phyloP scores from a whole-genome alignment of 352 stramenopile species.

The Globisporangium echinulatum region DNA sequence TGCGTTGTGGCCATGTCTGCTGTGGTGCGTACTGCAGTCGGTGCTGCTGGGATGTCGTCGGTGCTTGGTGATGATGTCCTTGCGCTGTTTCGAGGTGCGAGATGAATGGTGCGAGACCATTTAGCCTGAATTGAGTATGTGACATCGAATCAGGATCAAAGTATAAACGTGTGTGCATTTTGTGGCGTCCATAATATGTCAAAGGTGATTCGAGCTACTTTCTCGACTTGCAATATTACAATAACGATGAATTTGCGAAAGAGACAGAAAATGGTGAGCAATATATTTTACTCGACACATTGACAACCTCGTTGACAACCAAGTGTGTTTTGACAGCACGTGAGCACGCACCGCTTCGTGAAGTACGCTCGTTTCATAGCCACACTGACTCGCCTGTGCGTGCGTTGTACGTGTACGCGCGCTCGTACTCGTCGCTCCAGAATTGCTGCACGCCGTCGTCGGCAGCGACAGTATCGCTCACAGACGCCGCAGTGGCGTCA shows the following conservation, averaged over 20 bases:
- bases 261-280: no score
- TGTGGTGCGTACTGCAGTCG: neutral
- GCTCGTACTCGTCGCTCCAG: slow-evolving; percentile 61
- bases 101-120: slow-evolving; percentile 1
- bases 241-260: no score
- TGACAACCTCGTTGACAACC: no score
- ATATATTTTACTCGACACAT: no score
- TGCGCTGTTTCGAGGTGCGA: neutral
- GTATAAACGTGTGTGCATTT: no score
- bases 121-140: neutral
- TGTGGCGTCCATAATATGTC: no score
- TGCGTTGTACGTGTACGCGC: slow-evolving; percentile 39
- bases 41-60: neutral
- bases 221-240: no score
- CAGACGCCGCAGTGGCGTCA: no score
- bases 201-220: no score
- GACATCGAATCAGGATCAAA: neutral
- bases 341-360: no score
- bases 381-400: slow-evolving; percentile 38
- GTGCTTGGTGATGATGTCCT: neutral
- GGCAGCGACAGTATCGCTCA: slow-evolving; percentile 6
- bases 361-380: slow-evolving; percentile 14
- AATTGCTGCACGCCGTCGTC: slow-evolving; percentile 25
- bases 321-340: no score
- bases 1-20: slow-evolving; percentile 13